These are phyloP conservation scores for Talaromyces thailandensis DNA, from an alignment of 495 filamentous ascomycete species.

Conservation along the genomic window DNA sequence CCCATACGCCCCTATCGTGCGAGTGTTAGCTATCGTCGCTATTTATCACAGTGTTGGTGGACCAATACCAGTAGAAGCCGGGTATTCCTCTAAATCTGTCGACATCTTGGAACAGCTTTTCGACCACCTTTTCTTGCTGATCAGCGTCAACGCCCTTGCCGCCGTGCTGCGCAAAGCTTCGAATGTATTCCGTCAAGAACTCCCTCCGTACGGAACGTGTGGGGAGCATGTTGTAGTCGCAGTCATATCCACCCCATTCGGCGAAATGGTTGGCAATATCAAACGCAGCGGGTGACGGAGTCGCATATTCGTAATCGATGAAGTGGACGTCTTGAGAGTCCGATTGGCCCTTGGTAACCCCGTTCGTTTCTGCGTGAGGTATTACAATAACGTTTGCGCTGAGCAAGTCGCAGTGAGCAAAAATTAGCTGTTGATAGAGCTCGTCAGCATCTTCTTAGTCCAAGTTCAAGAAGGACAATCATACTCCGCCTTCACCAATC, in stretches of 20 bases:
- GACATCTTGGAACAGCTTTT: constrained; percentile 64
- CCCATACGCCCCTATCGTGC: constrained; percentile 79
- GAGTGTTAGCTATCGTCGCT: constrained; percentile 4
- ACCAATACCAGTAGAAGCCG: constrained; percentile 64
- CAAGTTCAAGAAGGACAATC: constrained; percentile 12
- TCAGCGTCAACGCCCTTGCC: constrained; percentile 25
- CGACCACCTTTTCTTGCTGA: constrained; percentile 52
- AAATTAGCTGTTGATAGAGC: constrained; percentile 56
- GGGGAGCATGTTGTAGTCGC: constrained; percentile 78
- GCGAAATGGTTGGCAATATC: constrained; percentile 99
- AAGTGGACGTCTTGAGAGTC: constrained; percentile 58
- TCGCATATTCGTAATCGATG: constrained; percentile 97
- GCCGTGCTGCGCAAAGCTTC: constrained; percentile 33
- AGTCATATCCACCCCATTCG: constrained; percentile 96
- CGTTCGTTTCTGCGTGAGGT: constrained; percentile 32
- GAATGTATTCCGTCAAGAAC: constrained; percentile 78
- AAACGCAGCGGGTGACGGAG: constrained; percentile 91
- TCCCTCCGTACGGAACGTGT: constrained; percentile 66
- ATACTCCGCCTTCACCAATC: constrained; percentile 62
- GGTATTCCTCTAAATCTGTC: constrained; percentile 84
- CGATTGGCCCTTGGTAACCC: constrained; percentile 17
- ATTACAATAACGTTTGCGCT: constrained; percentile 89
- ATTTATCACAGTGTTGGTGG: background rate
- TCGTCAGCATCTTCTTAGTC: background rate
- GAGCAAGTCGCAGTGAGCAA: constrained; percentile 91